phyloP scores from a whole-genome alignment of 139 green algal genomes.

The Tetraselmis striata region DNA sequence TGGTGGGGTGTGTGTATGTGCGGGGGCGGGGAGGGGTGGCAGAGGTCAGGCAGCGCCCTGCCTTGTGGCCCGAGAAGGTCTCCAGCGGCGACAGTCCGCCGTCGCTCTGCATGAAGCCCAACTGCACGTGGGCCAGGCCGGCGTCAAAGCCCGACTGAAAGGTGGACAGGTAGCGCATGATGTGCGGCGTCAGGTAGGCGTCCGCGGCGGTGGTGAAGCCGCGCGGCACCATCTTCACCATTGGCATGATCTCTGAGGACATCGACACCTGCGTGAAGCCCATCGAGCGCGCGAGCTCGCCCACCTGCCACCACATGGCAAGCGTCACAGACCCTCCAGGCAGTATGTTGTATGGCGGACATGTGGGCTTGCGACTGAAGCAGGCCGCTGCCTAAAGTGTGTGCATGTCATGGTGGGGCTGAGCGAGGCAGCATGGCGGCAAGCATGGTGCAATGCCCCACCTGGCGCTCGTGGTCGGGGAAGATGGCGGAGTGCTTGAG shows the following conservation, averaged over 20 bases:
- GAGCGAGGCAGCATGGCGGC: too few relatives aligned
- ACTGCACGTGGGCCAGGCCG: constrained; percentile 43
- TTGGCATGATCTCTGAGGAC: constrained; percentile 79
- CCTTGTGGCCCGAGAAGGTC: constrained; percentile 80
- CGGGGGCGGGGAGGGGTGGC: too few relatives aligned
- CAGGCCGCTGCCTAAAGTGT: too few relatives aligned
- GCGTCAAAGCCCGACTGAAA: constrained; percentile 82
- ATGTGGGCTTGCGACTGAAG: too few relatives aligned
- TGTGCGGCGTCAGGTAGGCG: constrained; percentile 91
- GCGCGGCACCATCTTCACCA: constrained; percentile 95
- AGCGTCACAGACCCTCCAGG: too few relatives aligned
- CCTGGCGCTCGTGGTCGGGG: constrained; percentile 70
- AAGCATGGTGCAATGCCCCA: too few relatives aligned
- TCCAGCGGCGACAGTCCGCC: constrained; percentile 68
- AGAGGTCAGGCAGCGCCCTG: too few relatives aligned
- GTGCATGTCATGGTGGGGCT: too few relatives aligned
- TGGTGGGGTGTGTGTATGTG: too few relatives aligned
- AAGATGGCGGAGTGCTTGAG: constrained; percentile 91
- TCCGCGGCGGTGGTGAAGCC: constrained; percentile 93
- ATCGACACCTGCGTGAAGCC: constrained; percentile 80
- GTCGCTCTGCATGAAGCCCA: constrained; percentile 88
- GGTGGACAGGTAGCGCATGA: constrained; percentile 67
- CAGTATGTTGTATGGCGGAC: too few relatives aligned
- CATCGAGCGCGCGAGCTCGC: constrained; percentile 53
- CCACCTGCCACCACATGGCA: too few relatives aligned